Conservation (phyloP, 1,284 basidiomycete species). For the Amylostereum areolatum region DNA sequence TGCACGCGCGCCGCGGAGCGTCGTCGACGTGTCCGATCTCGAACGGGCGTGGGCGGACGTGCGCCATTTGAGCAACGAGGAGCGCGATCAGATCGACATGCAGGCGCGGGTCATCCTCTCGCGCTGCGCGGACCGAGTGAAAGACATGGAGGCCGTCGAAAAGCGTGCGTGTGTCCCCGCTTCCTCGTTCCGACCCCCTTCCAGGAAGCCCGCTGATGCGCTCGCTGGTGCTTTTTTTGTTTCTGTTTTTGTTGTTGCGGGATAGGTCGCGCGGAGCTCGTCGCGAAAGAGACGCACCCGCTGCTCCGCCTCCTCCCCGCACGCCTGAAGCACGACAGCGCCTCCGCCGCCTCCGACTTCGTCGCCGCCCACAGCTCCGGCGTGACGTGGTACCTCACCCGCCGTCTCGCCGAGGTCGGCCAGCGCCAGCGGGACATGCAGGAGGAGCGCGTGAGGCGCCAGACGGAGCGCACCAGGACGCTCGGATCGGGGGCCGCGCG, state of each 20-base stretch:
- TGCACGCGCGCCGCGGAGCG: slow-evolving; percentile 50
- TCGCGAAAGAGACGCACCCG: slow-evolving; percentile 54
- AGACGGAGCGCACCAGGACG: slow-evolving; percentile 71
- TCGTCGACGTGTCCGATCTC: slow-evolving; percentile 47
- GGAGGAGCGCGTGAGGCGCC: slow-evolving; percentile 79
- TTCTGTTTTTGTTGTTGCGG: background rate
- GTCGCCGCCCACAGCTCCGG: slow-evolving; percentile 78
- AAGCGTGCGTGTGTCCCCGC: slow-evolving; percentile 52
- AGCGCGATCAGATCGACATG: slow-evolving; percentile 87
- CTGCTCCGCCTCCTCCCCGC: slow-evolving; percentile 60
- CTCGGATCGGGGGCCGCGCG: slow-evolving; percentile 68
- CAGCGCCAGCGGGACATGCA: slow-evolving; percentile 82
- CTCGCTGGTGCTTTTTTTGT: background rate
- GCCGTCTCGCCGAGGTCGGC: slow-evolving; percentile 71
- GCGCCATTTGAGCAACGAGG: slow-evolving; percentile 73
- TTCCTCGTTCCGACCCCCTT: background rate
- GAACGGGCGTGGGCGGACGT: slow-evolving; percentile 62
- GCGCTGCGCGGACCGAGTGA: slow-evolving; percentile 78
- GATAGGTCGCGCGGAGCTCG: slow-evolving; percentile 60
- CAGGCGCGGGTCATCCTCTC: slow-evolving; percentile 80
- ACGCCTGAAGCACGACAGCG: slow-evolving; percentile 55
- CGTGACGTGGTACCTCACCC: slow-evolving; percentile 81
- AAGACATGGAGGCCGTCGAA: slow-evolving; percentile 80
- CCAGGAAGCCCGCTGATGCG: background rate
- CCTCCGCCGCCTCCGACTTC: slow-evolving; percentile 58